Conservation (phyloP, 2,329 filamentous ascomycete species). For the Sporothrix schenckii region DNA sequence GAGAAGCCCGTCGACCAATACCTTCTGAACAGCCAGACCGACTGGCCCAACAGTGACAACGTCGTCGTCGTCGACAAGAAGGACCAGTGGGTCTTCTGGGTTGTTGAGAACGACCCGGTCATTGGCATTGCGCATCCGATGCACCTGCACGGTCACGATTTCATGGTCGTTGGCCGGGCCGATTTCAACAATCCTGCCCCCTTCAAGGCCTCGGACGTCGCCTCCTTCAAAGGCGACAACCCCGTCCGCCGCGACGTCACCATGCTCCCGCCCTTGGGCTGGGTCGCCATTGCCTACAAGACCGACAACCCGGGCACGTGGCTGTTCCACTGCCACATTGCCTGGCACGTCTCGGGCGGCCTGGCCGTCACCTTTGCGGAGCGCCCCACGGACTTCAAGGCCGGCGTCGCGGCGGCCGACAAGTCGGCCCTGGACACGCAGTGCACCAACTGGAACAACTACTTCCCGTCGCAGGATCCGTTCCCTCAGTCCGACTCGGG, state of each 20-base stretch:
- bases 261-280: constrained; percentile 48
- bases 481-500: constrained; percentile 35
- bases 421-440: constrained; percentile 29
- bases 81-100: constrained; percentile 34
- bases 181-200: constrained; percentile 23
- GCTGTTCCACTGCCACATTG: constrained; percentile 53
- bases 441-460: constrained; percentile 35
- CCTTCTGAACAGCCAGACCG: constrained; percentile 38
- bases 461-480: constrained; percentile 32
- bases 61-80: constrained; percentile 34
- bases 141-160: constrained; percentile 41
- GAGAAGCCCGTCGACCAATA: constrained; percentile 45
- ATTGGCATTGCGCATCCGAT: constrained; percentile 35
- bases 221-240: constrained; percentile 43
- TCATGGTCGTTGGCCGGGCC: constrained; percentile 38
- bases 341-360: constrained; percentile 53
- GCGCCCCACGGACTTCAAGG: constrained; percentile 33
- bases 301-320: constrained; percentile 55
- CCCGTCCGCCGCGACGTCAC: constrained; percentile 51
- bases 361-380: constrained; percentile 56
- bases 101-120: constrained; percentile 34
- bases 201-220: constrained; percentile 34
- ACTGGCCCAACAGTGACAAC: constrained; percentile 25
- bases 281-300: constrained; percentile 51
- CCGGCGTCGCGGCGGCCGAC: constrained; percentile 26